phyloP scores from a whole-genome alignment of 2,329 filamentous ascomycete genomes.

The Neofusicoccum ribis region DNA sequence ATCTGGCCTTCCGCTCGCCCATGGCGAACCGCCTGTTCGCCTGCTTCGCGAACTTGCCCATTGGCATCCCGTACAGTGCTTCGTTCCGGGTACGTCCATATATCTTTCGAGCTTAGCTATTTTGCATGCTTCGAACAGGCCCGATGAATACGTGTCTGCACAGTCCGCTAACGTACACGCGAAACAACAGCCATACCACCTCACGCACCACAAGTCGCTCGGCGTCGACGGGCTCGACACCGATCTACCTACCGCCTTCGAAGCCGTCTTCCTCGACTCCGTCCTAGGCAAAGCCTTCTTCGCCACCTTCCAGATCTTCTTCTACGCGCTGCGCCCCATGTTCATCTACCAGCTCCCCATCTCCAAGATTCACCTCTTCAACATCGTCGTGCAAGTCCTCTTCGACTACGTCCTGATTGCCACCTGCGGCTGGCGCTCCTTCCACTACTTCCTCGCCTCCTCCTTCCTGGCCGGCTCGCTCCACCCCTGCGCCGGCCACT shows the following conservation, averaged over 20 bases:
- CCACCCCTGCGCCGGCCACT: constrained; percentile 93
- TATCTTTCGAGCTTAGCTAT: too few species aligned
- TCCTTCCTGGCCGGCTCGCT: constrained; percentile 92
- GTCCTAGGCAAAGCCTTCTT: constrained; percentile 97
- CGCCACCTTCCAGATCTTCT: constrained; percentile 98
- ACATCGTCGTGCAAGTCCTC: constrained; percentile 71
- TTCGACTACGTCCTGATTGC: constrained; percentile 74
- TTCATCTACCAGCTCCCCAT: constrained; percentile 87
- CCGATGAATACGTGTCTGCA: not conserved
- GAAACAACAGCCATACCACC: constrained; percentile 76
- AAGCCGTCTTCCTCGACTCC: constrained; percentile 91
- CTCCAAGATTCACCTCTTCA: constrained; percentile 80
- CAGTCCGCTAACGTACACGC: constrained; percentile 24
- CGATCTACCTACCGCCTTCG: constrained; percentile 87
- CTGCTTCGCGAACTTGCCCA: constrained; percentile 92
- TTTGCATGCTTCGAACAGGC: not conserved
- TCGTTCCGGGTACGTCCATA: constrained; percentile 74
- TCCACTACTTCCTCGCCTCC: constrained; percentile 83
- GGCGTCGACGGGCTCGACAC: constrained; percentile 95
- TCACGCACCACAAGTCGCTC: constrained; percentile 98
- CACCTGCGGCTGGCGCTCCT: constrained; percentile 59
- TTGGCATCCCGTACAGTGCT: constrained; percentile 92
- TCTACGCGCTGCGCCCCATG: constrained; percentile 96
- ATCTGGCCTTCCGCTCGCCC: constrained; percentile 84
- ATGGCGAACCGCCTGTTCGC: constrained; percentile 81